Percentiles rank a stretch among this genome's conserved stretches.
Conservation (phyloP, 352 stramenopile genomes). For the Pythium aphanidermatum region DNA sequence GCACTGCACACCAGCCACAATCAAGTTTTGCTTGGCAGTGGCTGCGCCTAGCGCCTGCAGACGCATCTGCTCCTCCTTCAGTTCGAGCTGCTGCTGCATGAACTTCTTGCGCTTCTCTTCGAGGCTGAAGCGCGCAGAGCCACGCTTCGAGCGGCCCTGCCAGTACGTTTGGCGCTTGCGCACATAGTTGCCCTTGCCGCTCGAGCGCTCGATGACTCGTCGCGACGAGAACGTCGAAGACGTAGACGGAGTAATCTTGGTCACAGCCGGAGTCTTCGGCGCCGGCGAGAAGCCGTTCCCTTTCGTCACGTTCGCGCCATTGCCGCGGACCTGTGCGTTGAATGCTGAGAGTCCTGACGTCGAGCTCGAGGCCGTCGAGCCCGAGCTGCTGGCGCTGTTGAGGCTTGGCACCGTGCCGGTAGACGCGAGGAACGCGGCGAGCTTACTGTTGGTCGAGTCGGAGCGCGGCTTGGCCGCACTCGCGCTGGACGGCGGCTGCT, state of each 20-base stretch:
- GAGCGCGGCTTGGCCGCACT: constrained; percentile 38
- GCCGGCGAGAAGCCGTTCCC: not conserved
- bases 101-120: constrained; percentile 79
- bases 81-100: constrained; percentile 72
- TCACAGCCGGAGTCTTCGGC: not conserved
- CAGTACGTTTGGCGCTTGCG: constrained; percentile 77
- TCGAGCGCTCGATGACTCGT: constrained; percentile 49
- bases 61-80: constrained; percentile 77
- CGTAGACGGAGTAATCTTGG: constrained; percentile 1
- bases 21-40: constrained; percentile 74
- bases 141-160: constrained; percentile 26
- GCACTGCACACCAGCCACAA: constrained; percentile 84
- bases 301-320: not conserved
- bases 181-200: constrained; percentile 60
- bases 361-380: constrained; percentile 13
- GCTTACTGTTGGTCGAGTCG: constrained; percentile 58
- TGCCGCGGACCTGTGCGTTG: constrained; percentile 5
- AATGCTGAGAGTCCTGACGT: constrained; percentile 18
- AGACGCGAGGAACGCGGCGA: constrained; percentile 67
- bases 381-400: constrained; percentile 12
- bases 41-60: constrained; percentile 49
- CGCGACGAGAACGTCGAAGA: constrained; percentile 40
- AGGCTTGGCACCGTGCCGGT: constrained; percentile 40
- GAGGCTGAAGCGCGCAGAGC: constrained; percentile 69
- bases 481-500: constrained; percentile 37